Base-by-base conservation (phyloP, 2,329 filamentous ascomycete species). In the Fusarium sp. region DNA sequence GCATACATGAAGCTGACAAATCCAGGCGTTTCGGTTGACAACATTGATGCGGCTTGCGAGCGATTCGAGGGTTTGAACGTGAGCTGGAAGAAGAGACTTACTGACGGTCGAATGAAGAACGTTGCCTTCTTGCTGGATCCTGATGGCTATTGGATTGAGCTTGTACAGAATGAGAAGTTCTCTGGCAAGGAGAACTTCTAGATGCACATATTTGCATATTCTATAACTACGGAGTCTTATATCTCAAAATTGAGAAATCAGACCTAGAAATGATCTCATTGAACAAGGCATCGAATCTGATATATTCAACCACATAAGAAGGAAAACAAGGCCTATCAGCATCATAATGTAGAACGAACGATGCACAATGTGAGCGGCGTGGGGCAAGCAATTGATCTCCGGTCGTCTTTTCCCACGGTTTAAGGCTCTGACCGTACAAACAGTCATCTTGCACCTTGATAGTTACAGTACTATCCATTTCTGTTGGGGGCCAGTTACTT, bases 1-100 rank as follows among this genome's bases (percentile, higher is more conserved):
- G 9, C 3, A 24, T 51, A 26, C n/a, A 32, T 36, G 48, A 36
- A 17, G 65, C 78, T 81, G 36, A 82, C 60, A 28, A 13, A 12
- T n/a, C n/a, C 57, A 93, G 91, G 91, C 80, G 85, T 98, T 60
- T 88, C 92, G 4, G 95, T 98, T 18, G 96, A 98, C 80, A 91
- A 97, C 80, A 81, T 98, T n/a, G 91, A 96, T 60, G 92, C 93
- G 13, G 95, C 96, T 15, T 98, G 96, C 84, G 85, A 91, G 80
- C 90, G 95, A 20, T 95, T 98, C 77, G 96, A 98, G 81, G 90
- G 91, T 63, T 85, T 94, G 80, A 90, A 92, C 11, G 93, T 96
- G 63, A 91, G 89, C 83, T 99, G 95, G 94, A 98, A 98, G 90
- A 98, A 98, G 91, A 89, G 94, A 74, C 87, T 98, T 70, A 97